Base-by-base conservation (phyloP, 768 basidiomycete species). In the Agaricus bisporus region DNA sequence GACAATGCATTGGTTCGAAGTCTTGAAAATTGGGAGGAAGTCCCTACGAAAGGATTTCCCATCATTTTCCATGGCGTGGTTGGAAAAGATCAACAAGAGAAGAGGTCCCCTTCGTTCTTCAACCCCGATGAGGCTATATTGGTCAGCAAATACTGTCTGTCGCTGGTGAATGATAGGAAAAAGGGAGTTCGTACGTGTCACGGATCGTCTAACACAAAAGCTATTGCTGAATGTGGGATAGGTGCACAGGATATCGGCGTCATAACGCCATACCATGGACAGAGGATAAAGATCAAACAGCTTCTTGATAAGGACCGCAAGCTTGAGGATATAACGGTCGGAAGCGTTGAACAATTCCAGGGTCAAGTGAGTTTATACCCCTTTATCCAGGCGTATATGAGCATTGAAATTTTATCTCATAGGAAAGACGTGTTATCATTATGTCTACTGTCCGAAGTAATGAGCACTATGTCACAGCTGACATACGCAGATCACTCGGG, bases 301-400 rank as follows among this genome's bases (percentile, higher is more conserved):
- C 59, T 68, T 12, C 61, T 79, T 20, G 60, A 51, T 42, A 65
- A 63, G 48, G 68, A 64, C 53, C 61, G 42, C 56, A 61, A 61
- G 61, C 54, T 71, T 59, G 57, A 58, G 32, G 72, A 67, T 6
- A 71, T 84, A 61, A 84, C 80, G 54, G 81, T 86, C 11, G 84
- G 82, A 28, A 81, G 78, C 41, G 83, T 84, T 5, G 85, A 87
- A 63, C 81, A 83, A 52, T 85, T 83, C 64, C 85, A 86, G 64
- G 85, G 84, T 4, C 82, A 85, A 65, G 82, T 79, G 47, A 26
- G 64, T 56, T 54, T 50, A 44, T 14, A 32, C 61, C 38, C n/a
- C 14, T n/a, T 2, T 49, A 15, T 45, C 53, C 14, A 12, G 8
- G 6, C 14, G 17, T 29, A 48, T 37, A 26, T 9, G 3, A 20